phyloP scores from a whole-genome alignment of 441 rosid species.

The Gossypium davidsonii region DNA sequence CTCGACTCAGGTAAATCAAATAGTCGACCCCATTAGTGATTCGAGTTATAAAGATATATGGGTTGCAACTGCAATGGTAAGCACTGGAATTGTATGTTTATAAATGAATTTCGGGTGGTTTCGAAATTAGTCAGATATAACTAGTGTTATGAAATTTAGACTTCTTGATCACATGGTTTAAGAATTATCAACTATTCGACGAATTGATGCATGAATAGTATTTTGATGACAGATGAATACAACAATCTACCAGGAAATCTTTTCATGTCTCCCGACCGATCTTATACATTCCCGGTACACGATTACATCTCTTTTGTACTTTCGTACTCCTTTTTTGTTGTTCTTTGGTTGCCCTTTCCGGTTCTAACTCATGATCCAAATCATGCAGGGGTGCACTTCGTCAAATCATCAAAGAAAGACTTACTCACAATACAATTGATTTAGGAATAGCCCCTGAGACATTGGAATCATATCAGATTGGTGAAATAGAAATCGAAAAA shows the following conservation, averaged over 20 bases:
- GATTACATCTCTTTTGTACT: background rate
- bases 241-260: slow-evolving; percentile 78
- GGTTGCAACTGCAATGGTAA: slow-evolving; percentile 86
- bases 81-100: slow-evolving; percentile 14
- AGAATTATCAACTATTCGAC: background rate
- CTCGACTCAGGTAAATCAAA: slow-evolving; percentile 46
- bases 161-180: background rate
- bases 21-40: slow-evolving; percentile 74
- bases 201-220: background rate
- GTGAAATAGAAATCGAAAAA: slow-evolving; percentile 47
- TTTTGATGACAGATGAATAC: slow-evolving; percentile 61
- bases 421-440: slow-evolving; percentile 84
- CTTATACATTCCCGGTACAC: slow-evolving; percentile 81
- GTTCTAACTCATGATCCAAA: background rate
- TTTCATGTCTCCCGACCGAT: slow-evolving; percentile 88
- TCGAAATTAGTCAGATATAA: too few relatives aligned
- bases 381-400: slow-evolving; percentile 55
- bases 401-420: slow-evolving; percentile 70
- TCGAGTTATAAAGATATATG: slow-evolving; percentile 83
- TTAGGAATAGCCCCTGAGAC: slow-evolving; percentile 78
- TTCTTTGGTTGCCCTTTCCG: background rate
- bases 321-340: background rate
- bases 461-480: slow-evolving; percentile 65
- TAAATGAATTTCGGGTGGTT: background rate
- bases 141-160: background rate